phyloP scores from a whole-genome alignment of 169 alveolate species.

The Plasmodium cynomolgi region DNA sequence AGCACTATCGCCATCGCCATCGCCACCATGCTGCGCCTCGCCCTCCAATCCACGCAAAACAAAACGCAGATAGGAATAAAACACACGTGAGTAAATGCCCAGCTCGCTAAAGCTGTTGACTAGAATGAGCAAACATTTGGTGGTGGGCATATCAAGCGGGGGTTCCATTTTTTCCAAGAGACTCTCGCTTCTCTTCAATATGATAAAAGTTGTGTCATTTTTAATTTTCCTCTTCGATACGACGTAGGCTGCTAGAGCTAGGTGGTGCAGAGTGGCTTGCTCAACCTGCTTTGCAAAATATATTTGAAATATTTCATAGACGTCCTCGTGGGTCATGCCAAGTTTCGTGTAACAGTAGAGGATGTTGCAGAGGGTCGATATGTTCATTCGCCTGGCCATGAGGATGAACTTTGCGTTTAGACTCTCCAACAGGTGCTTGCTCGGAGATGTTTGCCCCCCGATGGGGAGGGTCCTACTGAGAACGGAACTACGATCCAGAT shows the following conservation, averaged over 20 bases:
- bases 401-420: constrained; percentile 43
- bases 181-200: constrained; percentile 28
- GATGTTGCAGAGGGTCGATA: constrained; percentile 55
- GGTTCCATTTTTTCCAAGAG: background rate
- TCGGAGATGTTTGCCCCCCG: background rate
- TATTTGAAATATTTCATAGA: constrained; percentile 35
- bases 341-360: constrained; percentile 43
- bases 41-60: background rate
- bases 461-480: background rate
- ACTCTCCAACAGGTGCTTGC: background rate
- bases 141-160: background rate
- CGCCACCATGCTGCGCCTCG: background rate
- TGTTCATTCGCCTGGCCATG: constrained; percentile 51
- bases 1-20: too few relatives aligned
- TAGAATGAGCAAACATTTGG: constrained; percentile 31
- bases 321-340: constrained; percentile 17
- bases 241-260: constrained; percentile 35
- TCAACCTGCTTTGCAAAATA: constrained; percentile 34
- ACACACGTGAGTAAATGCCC: constrained; percentile 22
- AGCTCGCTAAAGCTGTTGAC: constrained; percentile 58
- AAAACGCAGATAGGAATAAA: background rate
- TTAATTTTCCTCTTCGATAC: constrained; percentile 21
- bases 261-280: constrained; percentile 32
- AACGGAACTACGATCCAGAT: background rate
- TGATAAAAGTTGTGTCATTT: background rate